phyloP scores from a whole-genome alignment of 768 basidiomycete genomes.

The Russula olivacea region DNA sequence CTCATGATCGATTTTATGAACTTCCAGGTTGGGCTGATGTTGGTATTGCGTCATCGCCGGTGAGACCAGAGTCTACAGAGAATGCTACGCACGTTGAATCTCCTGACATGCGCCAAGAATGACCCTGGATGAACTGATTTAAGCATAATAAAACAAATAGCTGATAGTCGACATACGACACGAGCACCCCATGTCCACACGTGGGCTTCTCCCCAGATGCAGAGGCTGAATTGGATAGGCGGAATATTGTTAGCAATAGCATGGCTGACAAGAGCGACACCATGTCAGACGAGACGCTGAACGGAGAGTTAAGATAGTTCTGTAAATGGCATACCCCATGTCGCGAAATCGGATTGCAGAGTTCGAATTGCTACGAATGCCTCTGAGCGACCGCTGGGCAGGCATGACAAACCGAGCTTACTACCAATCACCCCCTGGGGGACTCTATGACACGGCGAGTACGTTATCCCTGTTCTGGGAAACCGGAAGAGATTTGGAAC shows the following conservation, averaged over 20 bases:
- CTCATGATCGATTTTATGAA: constrained; percentile 44
- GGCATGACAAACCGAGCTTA: constrained; percentile 29
- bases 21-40: constrained; percentile 41
- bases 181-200: constrained; percentile 56
- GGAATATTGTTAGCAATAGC: constrained; percentile 41
- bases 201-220: constrained; percentile 50
- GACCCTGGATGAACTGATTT: constrained; percentile 34
- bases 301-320: not conserved
- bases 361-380: constrained; percentile 43
- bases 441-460: constrained; percentile 27
- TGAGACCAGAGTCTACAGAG: not conserved
- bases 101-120: constrained; percentile 50
- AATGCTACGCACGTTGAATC: constrained; percentile 36
- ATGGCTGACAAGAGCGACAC: constrained; percentile 31
- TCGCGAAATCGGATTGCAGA: constrained; percentile 51
- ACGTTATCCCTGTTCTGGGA: not conserved
- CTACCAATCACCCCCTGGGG: constrained; percentile 44
- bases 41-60: not conserved
- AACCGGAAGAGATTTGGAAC: constrained; percentile 10
- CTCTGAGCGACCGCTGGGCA: not conserved
- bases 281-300: not conserved
- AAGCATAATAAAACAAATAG: not conserved
- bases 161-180: constrained; percentile 35
- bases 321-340: constrained; percentile 40
- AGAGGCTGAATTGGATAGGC: constrained; percentile 46